Evolutionary conservation across 2,329 filamentous ascomycete species (phyloP).

Genomic region (Diaporthe caulivora): DNA sequence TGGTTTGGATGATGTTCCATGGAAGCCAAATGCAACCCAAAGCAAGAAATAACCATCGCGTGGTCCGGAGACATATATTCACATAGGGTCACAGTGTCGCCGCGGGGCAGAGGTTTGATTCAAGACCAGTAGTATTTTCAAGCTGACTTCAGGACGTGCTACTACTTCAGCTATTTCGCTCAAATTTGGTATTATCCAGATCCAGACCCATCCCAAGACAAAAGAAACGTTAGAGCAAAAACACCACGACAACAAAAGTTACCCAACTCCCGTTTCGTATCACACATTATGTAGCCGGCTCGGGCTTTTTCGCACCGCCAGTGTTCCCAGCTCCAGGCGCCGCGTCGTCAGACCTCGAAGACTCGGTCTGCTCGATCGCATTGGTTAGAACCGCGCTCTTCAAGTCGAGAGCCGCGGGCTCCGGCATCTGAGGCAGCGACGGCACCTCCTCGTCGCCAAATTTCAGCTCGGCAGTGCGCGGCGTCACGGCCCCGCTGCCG

Average conservation of each 20-base stretch:
- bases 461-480: background rate
- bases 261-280: constrained; percentile 11
- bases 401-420: constrained; percentile 7
- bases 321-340: background rate
- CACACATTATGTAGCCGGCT: constrained; percentile 16
- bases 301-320: background rate
- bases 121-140: background rate
- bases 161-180: constrained; percentile 1
- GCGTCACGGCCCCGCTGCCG: constrained; percentile 10
- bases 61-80: too few species aligned
- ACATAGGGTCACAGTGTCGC: too few species aligned
- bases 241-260: background rate
- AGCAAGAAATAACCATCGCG: too few species aligned
- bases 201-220: constrained; percentile 5
- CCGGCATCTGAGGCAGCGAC: background rate
- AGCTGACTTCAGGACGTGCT: background rate
- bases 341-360: background rate
- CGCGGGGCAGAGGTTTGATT: background rate
- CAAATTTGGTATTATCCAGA: constrained; percentile 7
- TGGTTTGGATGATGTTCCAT: too few species aligned
- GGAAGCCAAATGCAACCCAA: too few species aligned
- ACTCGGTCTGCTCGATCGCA: background rate
- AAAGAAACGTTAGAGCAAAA: background rate
- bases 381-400: too few species aligned
- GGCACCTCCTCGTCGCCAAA: background rate